Evolutionary conservation across 1,284 basidiomycete genomes (phyloP).

Genomic region (Rhodofomes roseus): DNA sequence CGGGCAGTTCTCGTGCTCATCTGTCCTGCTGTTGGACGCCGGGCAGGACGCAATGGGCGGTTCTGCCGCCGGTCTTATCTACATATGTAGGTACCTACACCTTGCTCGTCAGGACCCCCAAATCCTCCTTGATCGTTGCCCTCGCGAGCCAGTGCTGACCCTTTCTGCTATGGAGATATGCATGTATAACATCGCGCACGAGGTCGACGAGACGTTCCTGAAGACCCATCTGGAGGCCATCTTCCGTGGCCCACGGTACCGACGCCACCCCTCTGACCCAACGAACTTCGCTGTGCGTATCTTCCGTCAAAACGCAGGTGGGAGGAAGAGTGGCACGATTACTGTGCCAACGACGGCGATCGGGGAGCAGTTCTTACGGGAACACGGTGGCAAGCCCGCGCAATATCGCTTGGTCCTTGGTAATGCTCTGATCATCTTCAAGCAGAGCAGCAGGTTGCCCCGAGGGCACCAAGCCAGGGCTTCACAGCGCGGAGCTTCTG

Average conservation of each 20-base stretch:
- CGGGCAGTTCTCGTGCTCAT: neutral
- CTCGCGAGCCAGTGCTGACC: neutral
- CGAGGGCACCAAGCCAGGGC: slow-evolving; percentile 24
- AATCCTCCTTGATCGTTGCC: neutral
- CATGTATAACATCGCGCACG: slow-evolving; percentile 34
- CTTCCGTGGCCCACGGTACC: slow-evolving; percentile 42
- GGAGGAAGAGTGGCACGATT: slow-evolving; percentile 38
- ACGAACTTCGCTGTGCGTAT: slow-evolving; percentile 47
- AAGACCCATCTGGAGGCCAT: slow-evolving; percentile 36
- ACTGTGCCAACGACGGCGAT: slow-evolving; percentile 42
- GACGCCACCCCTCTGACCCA: slow-evolving; percentile 24
- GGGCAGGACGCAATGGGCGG: neutral
- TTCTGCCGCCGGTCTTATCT: neutral
- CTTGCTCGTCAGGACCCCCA: neutral
- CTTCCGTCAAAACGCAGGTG: slow-evolving; percentile 11
- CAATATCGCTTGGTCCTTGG: slow-evolving; percentile 23
- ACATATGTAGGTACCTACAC: neutral
- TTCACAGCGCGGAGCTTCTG: slow-evolving; percentile 36
- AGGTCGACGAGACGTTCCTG: slow-evolving; percentile 31
- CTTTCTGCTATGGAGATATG: slow-evolving; percentile 29
- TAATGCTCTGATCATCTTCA: slow-evolving; percentile 37
- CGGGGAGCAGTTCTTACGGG: slow-evolving; percentile 38
- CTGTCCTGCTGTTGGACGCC: neutral
- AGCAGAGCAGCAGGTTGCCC: slow-evolving; percentile 30
- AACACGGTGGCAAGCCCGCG: slow-evolving; percentile 33